Percentiles rank a stretch among this genome's conserved stretches.
These are phyloP conservation scores for Kwoniella pini DNA, from an alignment of 768 basidiomycete species.

Conservation along the genomic window DNA sequence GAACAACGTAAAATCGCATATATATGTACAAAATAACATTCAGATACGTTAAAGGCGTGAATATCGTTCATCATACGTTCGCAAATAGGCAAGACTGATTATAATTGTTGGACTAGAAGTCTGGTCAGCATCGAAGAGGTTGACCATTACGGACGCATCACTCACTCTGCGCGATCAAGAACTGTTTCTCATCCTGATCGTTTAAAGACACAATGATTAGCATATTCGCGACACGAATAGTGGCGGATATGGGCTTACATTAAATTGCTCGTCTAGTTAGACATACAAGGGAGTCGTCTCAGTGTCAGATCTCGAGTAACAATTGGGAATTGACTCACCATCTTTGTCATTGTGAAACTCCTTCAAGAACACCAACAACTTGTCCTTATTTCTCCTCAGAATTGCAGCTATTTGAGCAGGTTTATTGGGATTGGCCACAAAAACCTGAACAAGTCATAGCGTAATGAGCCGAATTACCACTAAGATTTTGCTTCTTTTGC, in stretches of 20 bases:
- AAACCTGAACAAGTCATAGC: constrained; percentile 66
- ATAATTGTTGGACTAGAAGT: constrained; percentile 27
- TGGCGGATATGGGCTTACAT: no score
- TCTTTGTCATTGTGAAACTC: constrained; percentile 98
- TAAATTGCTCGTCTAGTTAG: constrained; percentile 85
- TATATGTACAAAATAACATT: no score
- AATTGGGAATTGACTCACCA: constrained; percentile 56
- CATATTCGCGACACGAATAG: no score
- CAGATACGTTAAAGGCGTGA: no score
- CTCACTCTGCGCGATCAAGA: constrained; percentile 80
- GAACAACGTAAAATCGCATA: no score
- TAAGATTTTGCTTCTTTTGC: no score
- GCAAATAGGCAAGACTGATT: no score
- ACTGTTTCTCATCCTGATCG: constrained; percentile 97
- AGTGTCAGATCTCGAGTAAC: constrained; percentile 12
- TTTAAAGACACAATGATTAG: no score
- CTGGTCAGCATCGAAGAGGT: neutral
- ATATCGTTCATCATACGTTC: no score
- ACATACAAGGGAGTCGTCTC: neutral
- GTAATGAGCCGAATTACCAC: neutral
- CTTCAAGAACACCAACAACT: constrained; percentile 82
- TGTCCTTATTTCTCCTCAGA: constrained; percentile 89
- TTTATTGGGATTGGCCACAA: constrained; percentile 99
- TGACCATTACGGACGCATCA: neutral
- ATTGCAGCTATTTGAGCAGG: constrained; percentile 91